phyloP scores from a whole-genome alignment of 352 stramenopile genomes.

The Phytophthora pini region DNA sequence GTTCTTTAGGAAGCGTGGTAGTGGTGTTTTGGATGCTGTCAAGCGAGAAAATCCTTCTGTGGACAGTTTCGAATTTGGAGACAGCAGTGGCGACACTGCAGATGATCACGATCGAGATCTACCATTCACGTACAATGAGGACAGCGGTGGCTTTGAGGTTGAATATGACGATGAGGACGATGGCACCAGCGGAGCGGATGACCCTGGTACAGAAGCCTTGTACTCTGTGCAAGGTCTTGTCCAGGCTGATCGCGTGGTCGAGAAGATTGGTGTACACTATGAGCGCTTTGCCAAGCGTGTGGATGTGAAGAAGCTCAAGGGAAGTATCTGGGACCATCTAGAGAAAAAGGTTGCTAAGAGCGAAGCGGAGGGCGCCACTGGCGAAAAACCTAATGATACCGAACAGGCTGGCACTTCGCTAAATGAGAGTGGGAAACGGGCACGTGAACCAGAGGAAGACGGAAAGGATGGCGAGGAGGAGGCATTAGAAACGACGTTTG shows the following conservation, averaged over 20 bases:
- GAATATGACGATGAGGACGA: constrained; percentile 57
- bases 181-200: constrained; percentile 32
- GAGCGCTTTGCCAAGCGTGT: constrained; percentile 96
- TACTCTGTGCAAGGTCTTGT: constrained; percentile 75
- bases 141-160: constrained; percentile 45
- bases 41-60: constrained; percentile 16
- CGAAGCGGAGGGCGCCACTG: constrained; percentile 27
- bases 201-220: constrained; percentile 30
- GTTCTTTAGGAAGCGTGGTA: constrained; percentile 56
- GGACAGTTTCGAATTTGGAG: constrained; percentile 28
- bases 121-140: constrained; percentile 50
- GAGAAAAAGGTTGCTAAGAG: constrained; percentile 45
- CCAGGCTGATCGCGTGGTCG: constrained; percentile 91
- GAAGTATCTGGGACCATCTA: constrained; percentile 93
- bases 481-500: constrained; percentile 78
- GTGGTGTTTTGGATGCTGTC: constrained; percentile 12
- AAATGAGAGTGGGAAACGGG: constrained; percentile 46
- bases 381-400: constrained; percentile 3
- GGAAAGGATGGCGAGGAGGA: constrained; percentile 23
- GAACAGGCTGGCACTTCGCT: constrained; percentile 10
- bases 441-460: constrained; percentile 28
- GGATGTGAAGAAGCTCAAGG: constrained; percentile 97
- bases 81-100: constrained; percentile 17
- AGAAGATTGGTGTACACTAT: constrained; percentile 95
- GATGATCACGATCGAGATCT: constrained; percentile 28